A percentile compares a stretch with the other conserved stretches of the same genome.
Conservation (phyloP, 345 rosid species). For the Reutealis trisperma region DNA sequence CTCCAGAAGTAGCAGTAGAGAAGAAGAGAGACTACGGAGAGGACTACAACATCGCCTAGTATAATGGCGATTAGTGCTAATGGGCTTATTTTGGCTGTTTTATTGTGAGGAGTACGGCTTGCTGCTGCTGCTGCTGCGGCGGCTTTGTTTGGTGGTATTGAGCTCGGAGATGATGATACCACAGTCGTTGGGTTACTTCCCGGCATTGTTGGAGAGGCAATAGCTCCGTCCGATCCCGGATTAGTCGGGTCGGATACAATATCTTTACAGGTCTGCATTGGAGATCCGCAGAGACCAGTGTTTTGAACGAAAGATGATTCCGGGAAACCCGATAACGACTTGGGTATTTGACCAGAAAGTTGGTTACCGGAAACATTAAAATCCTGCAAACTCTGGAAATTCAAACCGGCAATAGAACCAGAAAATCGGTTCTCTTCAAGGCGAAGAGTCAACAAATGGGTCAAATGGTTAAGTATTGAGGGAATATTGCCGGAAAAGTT, state of each 20-base stretch:
- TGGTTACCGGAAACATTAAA: constrained; percentile 71
- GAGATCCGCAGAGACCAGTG: constrained; percentile 69
- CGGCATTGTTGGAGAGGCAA: constrained; percentile 56
- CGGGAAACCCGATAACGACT: constrained; percentile 58
- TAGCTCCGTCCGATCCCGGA: constrained; percentile 69
- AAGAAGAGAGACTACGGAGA: constrained; percentile 61
- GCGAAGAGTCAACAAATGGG: constrained; percentile 77
- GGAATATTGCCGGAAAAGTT: constrained; percentile 76
- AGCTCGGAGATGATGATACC: constrained; percentile 68
- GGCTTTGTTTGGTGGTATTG: constrained; percentile 39
- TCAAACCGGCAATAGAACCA: constrained; percentile 48
- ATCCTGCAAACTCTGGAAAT: constrained; percentile 64
- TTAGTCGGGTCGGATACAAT: constrained; percentile 44
- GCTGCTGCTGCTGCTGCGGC: background rate
- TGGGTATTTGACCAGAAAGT: constrained; percentile 70
- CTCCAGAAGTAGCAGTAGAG: constrained; percentile 94
- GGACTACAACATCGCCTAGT: constrained; percentile 63
- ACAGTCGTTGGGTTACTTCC: constrained; percentile 37
- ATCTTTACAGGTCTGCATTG: constrained; percentile 47
- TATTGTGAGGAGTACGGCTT: constrained; percentile 12
- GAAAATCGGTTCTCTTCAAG: constrained; percentile 63
- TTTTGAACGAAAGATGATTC: constrained; percentile 55
- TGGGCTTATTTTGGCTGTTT: constrained; percentile 49
- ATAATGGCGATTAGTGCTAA: constrained; percentile 63
- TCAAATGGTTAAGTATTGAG: constrained; percentile 40